Evolutionary conservation across 2,329 filamentous ascomycete genomes (phyloP).

Genomic region (Zymoseptoria crescenta): DNA sequence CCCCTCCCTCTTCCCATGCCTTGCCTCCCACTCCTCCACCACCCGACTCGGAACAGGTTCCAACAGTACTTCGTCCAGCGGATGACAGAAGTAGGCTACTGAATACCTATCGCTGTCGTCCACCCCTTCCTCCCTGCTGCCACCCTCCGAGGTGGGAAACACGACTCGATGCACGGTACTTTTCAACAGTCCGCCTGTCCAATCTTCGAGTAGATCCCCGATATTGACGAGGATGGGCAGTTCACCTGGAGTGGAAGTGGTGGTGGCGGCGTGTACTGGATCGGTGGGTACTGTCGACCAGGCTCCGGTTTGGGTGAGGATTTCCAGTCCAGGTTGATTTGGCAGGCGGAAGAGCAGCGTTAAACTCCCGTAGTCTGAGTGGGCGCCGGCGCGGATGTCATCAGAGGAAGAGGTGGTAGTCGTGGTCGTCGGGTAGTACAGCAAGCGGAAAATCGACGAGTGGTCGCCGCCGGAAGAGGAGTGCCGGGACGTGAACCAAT

Average conservation of each 20-base stretch:
- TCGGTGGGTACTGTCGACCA: conserved; percentile 40
- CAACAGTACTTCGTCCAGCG: conserved; percentile 47
- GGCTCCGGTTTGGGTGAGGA: conserved; percentile 49
- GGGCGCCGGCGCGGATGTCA: conserved; percentile 80
- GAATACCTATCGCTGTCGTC: conserved; percentile 25
- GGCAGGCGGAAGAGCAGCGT: conserved; percentile 75
- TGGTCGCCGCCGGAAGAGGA: conserved; percentile 43
- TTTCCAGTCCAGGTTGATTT: conserved; percentile 79
- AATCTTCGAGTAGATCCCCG: conserved; percentile 69
- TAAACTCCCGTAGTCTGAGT: conserved; percentile 72
- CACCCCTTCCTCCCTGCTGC: neutral
- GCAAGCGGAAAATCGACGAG: conserved; percentile 45
- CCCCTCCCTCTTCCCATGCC: conserved; percentile 24
- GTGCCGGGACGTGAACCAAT: conserved; percentile 57
- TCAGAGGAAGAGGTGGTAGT: no score
- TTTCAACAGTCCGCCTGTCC: conserved; percentile 81
- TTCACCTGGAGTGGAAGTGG: conserved; percentile 25
- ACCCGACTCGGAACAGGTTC: conserved; percentile 48
- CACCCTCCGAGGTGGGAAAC: conserved; percentile 44
- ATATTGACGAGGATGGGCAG: conserved; percentile 63
- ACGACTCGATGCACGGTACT: conserved; percentile 86
- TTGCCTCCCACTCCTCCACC: conserved; percentile 35
- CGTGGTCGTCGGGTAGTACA: conserved; percentile 41
- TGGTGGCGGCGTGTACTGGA: conserved; percentile 39
- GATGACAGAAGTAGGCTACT: conserved; percentile 55